phyloP scores from a whole-genome alignment of 108 stramenopile genomes.

The Nannochloropsis oceanica region DNA sequence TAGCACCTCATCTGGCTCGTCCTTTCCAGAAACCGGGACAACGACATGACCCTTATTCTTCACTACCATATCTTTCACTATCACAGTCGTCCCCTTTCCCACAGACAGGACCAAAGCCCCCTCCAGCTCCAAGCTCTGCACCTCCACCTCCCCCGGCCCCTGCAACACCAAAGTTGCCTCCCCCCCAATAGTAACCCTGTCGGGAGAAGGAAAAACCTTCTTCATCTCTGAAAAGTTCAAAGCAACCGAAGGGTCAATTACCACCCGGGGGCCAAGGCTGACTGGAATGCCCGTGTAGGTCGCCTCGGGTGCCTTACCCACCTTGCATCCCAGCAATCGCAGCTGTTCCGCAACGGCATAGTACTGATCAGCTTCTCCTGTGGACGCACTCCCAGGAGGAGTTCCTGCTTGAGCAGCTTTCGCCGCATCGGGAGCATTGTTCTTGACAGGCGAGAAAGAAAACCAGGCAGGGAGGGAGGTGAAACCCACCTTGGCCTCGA shows the following conservation, averaged over 20 bases:
- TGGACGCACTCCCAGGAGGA: conserved; percentile 69
- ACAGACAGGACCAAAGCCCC: neutral
- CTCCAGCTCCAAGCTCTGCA: neutral
- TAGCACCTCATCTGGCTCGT: neutral
- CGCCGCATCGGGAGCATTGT: conserved; percentile 66
- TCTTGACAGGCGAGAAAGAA: conserved; percentile 82
- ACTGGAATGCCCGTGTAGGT: neutral
- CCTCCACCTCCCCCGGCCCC: neutral
- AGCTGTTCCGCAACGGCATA: conserved; percentile 31
- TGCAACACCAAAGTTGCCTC: neutral
- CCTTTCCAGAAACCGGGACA: neutral
- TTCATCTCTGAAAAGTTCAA: neutral
- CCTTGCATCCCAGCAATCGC: conserved; percentile 20
- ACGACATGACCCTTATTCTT: neutral
- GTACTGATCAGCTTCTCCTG: conserved; percentile 72
- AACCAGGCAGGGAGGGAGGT: conserved; percentile 65
- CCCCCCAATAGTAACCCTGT: neutral
- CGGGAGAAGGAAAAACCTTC: neutral
- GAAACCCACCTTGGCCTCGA: conserved; percentile 72
- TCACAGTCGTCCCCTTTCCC: neutral
- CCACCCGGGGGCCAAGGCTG: neutral
- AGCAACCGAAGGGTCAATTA: neutral
- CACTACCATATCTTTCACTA: neutral
- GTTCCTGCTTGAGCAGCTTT: conserved; percentile 58
- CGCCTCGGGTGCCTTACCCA: neutral